Evolutionary conservation across 805 yeast species (phyloP).

Genomic region (Naumovozyma baii): DNA sequence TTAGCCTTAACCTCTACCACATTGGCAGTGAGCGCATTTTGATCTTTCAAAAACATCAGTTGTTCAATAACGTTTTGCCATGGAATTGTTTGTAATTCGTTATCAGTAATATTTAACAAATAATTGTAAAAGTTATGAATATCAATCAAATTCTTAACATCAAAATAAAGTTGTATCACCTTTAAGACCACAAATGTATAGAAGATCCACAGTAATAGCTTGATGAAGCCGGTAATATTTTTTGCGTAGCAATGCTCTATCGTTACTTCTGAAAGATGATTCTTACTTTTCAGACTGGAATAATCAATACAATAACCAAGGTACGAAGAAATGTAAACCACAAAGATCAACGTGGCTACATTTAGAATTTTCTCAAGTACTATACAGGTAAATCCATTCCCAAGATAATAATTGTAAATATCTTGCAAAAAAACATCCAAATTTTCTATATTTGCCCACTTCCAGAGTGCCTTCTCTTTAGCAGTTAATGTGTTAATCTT

Average conservation of each 20-base stretch:
- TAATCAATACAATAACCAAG: conserved; percentile 76
- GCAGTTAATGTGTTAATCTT: conserved; percentile 42
- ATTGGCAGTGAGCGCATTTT: conserved; percentile 51
- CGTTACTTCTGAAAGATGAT: conserved; percentile 29
- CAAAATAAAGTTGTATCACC: conserved; percentile 47
- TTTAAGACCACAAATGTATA: conserved; percentile 43
- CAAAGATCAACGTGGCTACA: conserved; percentile 65
- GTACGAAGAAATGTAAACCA: conserved; percentile 68
- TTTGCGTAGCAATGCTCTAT: conserved; percentile 32
- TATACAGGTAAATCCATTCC: conserved; percentile 79
- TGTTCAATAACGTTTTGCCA: conserved; percentile 83
- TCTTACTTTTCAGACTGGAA: conserved; percentile 32
- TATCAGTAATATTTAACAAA: conserved; percentile 61
- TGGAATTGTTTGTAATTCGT: conserved; percentile 83
- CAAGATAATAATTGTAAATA: conserved; percentile 72
- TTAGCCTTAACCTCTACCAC: conserved; percentile 56
- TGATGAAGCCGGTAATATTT: conserved; percentile 43
- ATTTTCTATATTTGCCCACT: conserved; percentile 94
- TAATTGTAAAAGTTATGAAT: conserved; percentile 67
- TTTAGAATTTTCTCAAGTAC: conserved; percentile 56
- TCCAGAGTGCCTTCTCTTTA: conserved; percentile 76
- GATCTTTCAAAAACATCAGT: conserved; percentile 64
- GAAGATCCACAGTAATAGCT: conserved; percentile 56
- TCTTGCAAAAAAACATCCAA: conserved; percentile 79
- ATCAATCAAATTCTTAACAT: conserved; percentile 58